These are phyloP conservation scores for Osmanthus fragrans DNA, from an alignment of 257 asterid genomes.

Conservation along the genomic window DNA sequence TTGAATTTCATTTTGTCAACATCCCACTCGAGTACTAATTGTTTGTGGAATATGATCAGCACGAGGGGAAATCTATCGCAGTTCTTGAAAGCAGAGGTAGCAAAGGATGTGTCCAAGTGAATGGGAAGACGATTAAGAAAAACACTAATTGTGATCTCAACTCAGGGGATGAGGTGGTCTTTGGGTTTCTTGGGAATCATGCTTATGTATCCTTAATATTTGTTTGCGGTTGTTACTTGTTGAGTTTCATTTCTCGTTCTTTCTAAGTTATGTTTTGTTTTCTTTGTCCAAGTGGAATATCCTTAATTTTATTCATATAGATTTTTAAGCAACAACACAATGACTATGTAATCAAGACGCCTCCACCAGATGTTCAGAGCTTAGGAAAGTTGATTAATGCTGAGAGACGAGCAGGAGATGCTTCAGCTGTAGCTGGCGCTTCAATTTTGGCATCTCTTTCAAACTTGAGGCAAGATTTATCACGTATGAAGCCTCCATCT, in stretches of 20 bases:
- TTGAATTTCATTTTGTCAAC: slow-evolving; percentile 25
- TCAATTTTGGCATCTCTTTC: slow-evolving; percentile 92
- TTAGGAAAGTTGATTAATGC: slow-evolving; percentile 52
- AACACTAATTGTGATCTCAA: slow-evolving; percentile 51
- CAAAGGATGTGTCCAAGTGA: slow-evolving; percentile 79
- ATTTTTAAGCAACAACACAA: slow-evolving; percentile 69
- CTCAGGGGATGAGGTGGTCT: slow-evolving; percentile 89
- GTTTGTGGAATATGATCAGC: slow-evolving; percentile 50
- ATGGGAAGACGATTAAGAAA: slow-evolving; percentile 71
- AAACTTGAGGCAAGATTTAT: slow-evolving; percentile 55
- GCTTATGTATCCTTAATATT: slow-evolving; percentile 74
- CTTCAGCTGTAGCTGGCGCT: slow-evolving; percentile 88
- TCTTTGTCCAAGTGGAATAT: slow-evolving; percentile 26
- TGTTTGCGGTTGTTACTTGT: slow-evolving; percentile 14
- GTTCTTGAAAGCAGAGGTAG: slow-evolving; percentile 75
- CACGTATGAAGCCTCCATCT: slow-evolving; percentile 58
- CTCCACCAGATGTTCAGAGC: slow-evolving; percentile 68
- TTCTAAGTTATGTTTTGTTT: background rate
- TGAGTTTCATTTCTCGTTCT: background rate
- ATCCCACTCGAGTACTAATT: slow-evolving; percentile 26
- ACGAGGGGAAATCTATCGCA: slow-evolving; percentile 61
- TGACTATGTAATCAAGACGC: slow-evolving; percentile 59
- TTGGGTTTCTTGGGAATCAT: slow-evolving; percentile 69
- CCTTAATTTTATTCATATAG: slow-evolving; percentile 55
- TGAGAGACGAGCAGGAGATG: slow-evolving; percentile 80